phyloP scores from a whole-genome alignment of 257 asterid species.

The Orobanche coerulescens region DNA sequence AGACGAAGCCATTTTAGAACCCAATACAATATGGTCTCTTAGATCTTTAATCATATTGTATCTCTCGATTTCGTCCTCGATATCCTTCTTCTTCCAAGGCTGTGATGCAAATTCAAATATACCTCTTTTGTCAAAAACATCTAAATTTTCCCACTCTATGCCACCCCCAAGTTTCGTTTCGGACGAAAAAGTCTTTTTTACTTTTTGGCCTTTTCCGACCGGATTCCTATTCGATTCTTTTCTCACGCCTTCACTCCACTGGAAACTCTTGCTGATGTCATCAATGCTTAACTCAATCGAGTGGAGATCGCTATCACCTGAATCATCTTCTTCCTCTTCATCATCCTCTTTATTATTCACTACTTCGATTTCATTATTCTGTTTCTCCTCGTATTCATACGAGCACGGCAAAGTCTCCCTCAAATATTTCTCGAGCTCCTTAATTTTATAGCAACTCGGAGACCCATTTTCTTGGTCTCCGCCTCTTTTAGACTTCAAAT shows the following conservation, averaged over 20 bases:
- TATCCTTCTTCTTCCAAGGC: constrained; percentile 46
- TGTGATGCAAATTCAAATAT: constrained; percentile 44
- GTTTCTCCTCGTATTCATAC: constrained; percentile 27
- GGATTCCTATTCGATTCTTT: constrained; percentile 35
- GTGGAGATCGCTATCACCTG: constrained; percentile 52
- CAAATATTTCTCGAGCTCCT: constrained; percentile 68
- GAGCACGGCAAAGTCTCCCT: constrained; percentile 68
- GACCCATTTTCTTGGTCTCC: constrained; percentile 43
- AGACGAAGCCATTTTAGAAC: constrained; percentile 44
- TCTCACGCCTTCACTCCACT: constrained; percentile 38
- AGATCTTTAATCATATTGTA: constrained; percentile 82
- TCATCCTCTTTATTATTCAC: constrained; percentile 20
- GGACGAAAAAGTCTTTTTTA: constrained; percentile 27
- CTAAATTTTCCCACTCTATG: constrained; percentile 48
- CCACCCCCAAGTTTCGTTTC: constrained; percentile 42
- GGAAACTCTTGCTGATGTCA: constrained; percentile 42
- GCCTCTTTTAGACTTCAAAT: constrained; percentile 48
- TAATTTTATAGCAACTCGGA: constrained; percentile 62
- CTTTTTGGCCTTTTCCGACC: constrained; percentile 32
- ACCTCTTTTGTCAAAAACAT: constrained; percentile 28
- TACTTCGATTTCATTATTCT: constrained; percentile 19
- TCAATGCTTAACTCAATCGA: constrained; percentile 57
- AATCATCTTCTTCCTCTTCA: constrained; percentile 25
- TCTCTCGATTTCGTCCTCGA: constrained; percentile 75
- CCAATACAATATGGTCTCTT: constrained; percentile 77